A percentile compares a stretch with the other conserved stretches of the same genome.
Conservation (phyloP, 2,329 filamentous ascomycete species). For the Alternaria gaisen region DNA sequence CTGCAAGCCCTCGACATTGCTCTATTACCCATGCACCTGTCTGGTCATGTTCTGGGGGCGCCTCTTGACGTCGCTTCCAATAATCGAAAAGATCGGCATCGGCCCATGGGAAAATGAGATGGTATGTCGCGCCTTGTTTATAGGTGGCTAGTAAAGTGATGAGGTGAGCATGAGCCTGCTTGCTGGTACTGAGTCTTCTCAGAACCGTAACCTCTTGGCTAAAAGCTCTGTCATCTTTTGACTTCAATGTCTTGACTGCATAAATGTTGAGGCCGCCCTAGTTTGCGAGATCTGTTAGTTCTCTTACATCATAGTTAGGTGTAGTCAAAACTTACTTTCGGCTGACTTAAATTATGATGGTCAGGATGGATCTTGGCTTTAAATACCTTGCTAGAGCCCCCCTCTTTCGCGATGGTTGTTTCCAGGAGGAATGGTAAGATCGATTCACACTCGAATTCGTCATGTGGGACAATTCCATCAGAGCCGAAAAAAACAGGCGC, state of each 20-base stretch:
- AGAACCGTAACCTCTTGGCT: background rate
- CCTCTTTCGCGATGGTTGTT: background rate
- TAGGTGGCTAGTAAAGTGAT: constrained; percentile 9
- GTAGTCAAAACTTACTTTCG: background rate
- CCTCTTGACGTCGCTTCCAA: background rate
- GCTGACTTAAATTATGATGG: background rate
- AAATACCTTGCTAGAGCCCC: constrained; percentile 4
- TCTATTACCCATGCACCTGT: background rate
- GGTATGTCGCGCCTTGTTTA: background rate
- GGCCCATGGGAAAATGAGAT: constrained; percentile 20
- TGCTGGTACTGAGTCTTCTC: background rate
- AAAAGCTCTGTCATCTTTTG: background rate
- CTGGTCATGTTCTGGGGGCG: background rate
- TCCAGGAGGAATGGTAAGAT: constrained; percentile 1
- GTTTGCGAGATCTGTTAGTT: background rate
- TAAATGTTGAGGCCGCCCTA: background rate
- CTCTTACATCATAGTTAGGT: background rate
- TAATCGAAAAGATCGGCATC: constrained; percentile 13
- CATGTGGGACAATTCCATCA: background rate
- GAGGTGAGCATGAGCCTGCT: background rate
- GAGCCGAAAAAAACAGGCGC: background rate
- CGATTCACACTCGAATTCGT: background rate
- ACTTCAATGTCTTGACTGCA: constrained; percentile 1
- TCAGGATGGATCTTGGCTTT: constrained; percentile 1
- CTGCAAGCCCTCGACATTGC: background rate